phyloP scores from a whole-genome alignment of 768 basidiomycete genomes.

The Obba rivulosa region DNA sequence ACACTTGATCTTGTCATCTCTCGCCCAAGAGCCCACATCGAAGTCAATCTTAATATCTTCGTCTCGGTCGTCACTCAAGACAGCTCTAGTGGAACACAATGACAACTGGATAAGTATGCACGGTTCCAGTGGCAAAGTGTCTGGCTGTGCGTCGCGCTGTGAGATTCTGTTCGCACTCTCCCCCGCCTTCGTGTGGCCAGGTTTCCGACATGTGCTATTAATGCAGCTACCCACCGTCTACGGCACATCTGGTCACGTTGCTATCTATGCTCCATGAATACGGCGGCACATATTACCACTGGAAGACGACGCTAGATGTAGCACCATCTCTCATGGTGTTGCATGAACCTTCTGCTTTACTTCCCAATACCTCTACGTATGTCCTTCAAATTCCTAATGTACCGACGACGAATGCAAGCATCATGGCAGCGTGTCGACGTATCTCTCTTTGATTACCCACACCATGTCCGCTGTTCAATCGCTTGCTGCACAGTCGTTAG shows the following conservation, averaged over 20 bases:
- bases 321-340: slow-evolving; percentile 53
- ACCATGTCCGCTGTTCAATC: slow-evolving; percentile 37
- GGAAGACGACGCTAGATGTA: slow-evolving; percentile 30
- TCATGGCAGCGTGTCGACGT: slow-evolving; percentile 40
- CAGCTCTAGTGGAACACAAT: slow-evolving; percentile 39
- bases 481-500: slow-evolving; percentile 25
- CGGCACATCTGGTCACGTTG: slow-evolving; percentile 48
- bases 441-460: slow-evolving; percentile 44
- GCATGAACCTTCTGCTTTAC: slow-evolving; percentile 53
- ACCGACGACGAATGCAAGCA: background rate
- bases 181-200: background rate
- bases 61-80: slow-evolving; percentile 38
- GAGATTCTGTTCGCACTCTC: slow-evolving; percentile 47
- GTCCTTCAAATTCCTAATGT: background rate
- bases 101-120: slow-evolving; percentile 37
- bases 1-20: slow-evolving; percentile 54
- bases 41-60: slow-evolving; percentile 48
- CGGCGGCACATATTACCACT: slow-evolving; percentile 17
- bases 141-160: slow-evolving; percentile 21
- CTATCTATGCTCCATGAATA: slow-evolving; percentile 44
- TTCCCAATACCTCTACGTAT: slow-evolving; percentile 24
- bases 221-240: slow-evolving; percentile 58
- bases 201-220: background rate
- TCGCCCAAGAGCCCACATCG: slow-evolving; percentile 27
- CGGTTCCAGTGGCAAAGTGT: slow-evolving; percentile 24